Evolutionary conservation across 2,329 filamentous ascomycete genomes (phyloP), one percentile per base, ranked within the genome.

Genomic region (Zymoseptoria passerinii): DNA sequence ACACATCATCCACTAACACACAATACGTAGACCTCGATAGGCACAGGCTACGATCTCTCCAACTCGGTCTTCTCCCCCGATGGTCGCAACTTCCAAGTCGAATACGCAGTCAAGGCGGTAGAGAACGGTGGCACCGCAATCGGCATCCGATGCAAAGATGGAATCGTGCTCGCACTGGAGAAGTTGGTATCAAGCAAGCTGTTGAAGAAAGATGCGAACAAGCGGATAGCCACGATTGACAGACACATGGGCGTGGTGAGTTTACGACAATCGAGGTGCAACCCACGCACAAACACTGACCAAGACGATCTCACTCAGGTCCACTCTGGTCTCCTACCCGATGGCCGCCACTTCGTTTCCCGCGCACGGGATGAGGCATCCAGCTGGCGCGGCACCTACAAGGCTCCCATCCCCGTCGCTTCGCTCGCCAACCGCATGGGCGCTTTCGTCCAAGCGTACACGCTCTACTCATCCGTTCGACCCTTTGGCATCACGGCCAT

Each of bases 1-100:
- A 54, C 27, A n/a, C 9, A 29, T 54, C 53, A 52, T 55, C 55
- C 52, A 55, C 28, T 50, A 19, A 29, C 10, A 19, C 35, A 44
- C 35, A 16, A 16, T 44, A 16, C 20, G 10, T 52, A 99, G 94
- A 99, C 94, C 72, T 99, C 94, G 73, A 99, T 99, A 88, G 94
- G 94, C 74, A 99, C 94, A 71, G 94, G 94, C 73, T 99, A 99
- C 80, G 94, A 99, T 85, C 88, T 99, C 71, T 90, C 90, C 75
- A 99, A 99, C 84, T 97, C 94, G 72, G 95, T 97, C 81, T 99
- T 97, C 83, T 97, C 94, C 53, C 94, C 94, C 66, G 94, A 99
- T 79, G 94, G 94, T 73, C 89, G 94, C 70, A 99, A 99, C 77
- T 99, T 99, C 77, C 94, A 99, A 78, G 85, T 87, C 76, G 94